Evolutionary conservation across 2,329 filamentous ascomycete species (phyloP), one percentile per base, ranked within the genome.

Genomic region (Penicillium hesseltinei): DNA sequence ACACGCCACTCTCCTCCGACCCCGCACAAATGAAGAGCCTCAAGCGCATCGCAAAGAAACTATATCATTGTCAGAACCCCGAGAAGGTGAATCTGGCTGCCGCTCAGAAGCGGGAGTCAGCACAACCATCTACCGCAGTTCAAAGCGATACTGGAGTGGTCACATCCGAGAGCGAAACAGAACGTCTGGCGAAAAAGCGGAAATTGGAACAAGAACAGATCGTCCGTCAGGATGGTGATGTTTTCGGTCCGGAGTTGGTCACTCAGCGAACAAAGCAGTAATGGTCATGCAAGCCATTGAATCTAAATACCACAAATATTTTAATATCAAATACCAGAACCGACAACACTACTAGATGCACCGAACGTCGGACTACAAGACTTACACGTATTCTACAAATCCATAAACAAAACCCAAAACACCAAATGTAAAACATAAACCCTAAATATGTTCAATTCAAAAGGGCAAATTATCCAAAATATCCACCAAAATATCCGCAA

Each of bases 61-160:
- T 80, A 13, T 78, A 75, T 56, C 74, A 76, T 36, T 81, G 79
- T 58, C 76, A 79, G 61, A 79, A 81, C 58, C 77, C 78, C 0
- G 77, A 81, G 56, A 80, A 80, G 59, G 66, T 70, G 1, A 77
- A 78, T 53, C 61, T 79, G 3, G 71, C 73, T 1, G 72, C 69
- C 1, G 15, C 50, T 15, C 74, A 77, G 64, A 80, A 80, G 63
- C 69, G 77, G 21, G 74, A 75, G 17, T 71, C 72, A 11, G 67
- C 73, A 10, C 71, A 21, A 69, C 66, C 21, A 52, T 63, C 61
- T 17, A 61, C 64, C 4, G 57, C 54, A 17, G 60, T 56, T 2
- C 54, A 42, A 35, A 55, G 60, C 2, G 62, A 62, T 13, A 69
- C 60, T 7, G 69, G 68, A 2, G 50, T 66, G 5, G 69, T 63